Conservation (phyloP, 106 monocot species). For the Dactylorhiza incarnata region DNA sequence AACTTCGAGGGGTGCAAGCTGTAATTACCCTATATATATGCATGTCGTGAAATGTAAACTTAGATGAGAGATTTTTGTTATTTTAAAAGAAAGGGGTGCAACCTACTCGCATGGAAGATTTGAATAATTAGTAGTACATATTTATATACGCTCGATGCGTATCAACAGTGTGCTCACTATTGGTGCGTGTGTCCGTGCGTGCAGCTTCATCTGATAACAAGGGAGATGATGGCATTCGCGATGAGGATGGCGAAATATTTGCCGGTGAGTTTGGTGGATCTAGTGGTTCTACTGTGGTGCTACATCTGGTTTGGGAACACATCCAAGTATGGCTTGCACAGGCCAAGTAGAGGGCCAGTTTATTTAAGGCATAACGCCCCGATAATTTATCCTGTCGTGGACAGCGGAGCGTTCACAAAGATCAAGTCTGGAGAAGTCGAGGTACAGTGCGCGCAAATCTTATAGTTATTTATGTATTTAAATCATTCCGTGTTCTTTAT, state of each 20-base stretch:
- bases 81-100: no score
- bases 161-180: no score
- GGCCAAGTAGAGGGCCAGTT: slow-evolving; percentile 7
- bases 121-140: no score
- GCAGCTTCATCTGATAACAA: slow-evolving; percentile 13
- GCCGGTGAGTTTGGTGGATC: neutral
- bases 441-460: neutral
- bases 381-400: slow-evolving; percentile 9
- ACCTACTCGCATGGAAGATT: no score
- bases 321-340: slow-evolving; percentile 10
- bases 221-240: slow-evolving; percentile 1
- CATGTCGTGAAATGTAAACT: no score
- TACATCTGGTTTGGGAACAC: slow-evolving; percentile 5
- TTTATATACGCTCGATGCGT: no score
- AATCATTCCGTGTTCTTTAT: no score
- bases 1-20: no score
- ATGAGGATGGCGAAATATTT: neutral
- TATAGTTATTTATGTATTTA: no score
- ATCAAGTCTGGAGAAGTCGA: slow-evolving; percentile 15
- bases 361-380: slow-evolving; percentile 5
- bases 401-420: slow-evolving; percentile 9
- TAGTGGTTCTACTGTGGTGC: slow-evolving; percentile 5
- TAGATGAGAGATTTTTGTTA: no score
- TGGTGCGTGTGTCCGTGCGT: no score
- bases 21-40: no score